Evolutionary conservation across 805 yeast species (phyloP), one percentile per base, ranked within the genome.

Genomic region (Nakazawaea holstii): DNA sequence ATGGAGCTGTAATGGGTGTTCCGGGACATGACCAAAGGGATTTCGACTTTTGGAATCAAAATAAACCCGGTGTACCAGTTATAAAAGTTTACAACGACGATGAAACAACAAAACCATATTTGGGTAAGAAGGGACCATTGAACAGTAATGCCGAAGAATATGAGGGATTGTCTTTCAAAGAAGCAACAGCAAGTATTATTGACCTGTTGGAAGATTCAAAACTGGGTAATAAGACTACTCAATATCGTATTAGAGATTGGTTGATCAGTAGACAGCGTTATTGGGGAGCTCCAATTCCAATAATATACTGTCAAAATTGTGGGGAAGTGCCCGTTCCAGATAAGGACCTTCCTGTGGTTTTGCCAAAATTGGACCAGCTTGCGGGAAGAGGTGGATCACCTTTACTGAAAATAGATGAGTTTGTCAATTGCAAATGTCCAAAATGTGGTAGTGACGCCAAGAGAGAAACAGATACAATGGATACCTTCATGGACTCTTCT

Each of bases 221-320:
- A 0, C 35, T 62, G 1, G 97, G 92, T 0, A 53, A 64, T 1
- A 49, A 55, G 3, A 69, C 76, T 4, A 72, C 74, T 0, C 82
- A 82, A 53, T 84, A 73, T 57, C 77, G 82, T 53, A 68, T 94
- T 28, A 75, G 97, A 55, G 99, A 94, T 60, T 94, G 99, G 99
- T 74, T 94, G 27, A 85, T 94, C 41, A 84, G 95, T 58, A 78
- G 99, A 59, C 99, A 94, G 64, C 70, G 99, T 50, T 92, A 86
- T 64, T 94, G 99, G 99, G 99, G 99, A 26, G 94, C 97, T 0
- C 99, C 99, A 2, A 94, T 94, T 46, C 99, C 99, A 5, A 89
- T 94, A 15, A 74, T 94, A 27, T 94, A 94, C 59, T 94, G 99
- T 68, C 75, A 73, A 6, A 53, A 64, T 2, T 94, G 99, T 72